phyloP scores from a whole-genome alignment of 768 basidiomycete genomes.

The Podaxis sp. region DNA sequence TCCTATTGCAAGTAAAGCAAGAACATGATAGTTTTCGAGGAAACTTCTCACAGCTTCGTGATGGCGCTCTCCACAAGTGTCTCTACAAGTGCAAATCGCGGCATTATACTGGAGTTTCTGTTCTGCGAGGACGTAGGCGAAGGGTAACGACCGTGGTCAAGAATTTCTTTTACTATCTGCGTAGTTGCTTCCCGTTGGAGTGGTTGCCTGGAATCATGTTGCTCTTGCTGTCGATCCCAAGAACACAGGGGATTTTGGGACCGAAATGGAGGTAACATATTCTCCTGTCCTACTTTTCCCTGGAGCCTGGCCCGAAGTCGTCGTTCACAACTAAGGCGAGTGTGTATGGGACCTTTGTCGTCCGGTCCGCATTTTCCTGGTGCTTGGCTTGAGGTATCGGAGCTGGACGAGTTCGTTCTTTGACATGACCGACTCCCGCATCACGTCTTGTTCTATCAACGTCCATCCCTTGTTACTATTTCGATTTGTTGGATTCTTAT shows the following conservation, averaged over 20 bases:
- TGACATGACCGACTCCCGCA: not conserved
- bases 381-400: not conserved
- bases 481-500: not conserved
- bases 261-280: not conserved
- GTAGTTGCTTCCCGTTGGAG: not conserved
- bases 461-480: too few species aligned
- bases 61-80: not conserved
- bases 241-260: not conserved
- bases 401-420: not conserved
- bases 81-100: not conserved
- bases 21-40: too few species aligned
- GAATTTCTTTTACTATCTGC: not conserved
- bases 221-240: not conserved
- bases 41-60: not conserved
- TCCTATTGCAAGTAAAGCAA: too few species aligned
- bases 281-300: not conserved
- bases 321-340: not conserved
- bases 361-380: not conserved
- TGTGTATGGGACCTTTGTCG: not conserved
- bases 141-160: not conserved
- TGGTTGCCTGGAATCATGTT: not conserved
- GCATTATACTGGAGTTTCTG: not conserved
- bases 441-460: not conserved
- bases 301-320: not conserved
- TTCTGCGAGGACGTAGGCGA: not conserved